Percentiles rank a stretch among this genome's conserved stretches.
These are phyloP conservation scores for Maudiozyma saulgeensis DNA, from an alignment of 805 yeast species.

Conservation along the genomic window DNA sequence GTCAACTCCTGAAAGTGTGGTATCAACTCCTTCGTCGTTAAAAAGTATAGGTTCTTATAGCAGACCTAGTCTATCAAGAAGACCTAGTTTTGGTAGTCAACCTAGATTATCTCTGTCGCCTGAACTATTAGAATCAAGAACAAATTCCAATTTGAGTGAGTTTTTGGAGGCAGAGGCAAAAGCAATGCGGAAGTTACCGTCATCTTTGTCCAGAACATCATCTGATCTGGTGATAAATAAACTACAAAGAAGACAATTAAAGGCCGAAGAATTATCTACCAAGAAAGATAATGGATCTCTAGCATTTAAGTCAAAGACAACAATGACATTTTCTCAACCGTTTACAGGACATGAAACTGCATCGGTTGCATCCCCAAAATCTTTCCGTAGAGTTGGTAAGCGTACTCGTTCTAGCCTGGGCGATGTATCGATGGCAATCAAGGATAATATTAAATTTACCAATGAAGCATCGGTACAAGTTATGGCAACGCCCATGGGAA, in stretches of 20 bases:
- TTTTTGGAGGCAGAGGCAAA: conserved; percentile 16
- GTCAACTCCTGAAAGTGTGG: background rate
- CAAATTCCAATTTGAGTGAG: conserved; percentile 21
- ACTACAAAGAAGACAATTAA: conserved; percentile 23
- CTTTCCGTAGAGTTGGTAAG: conserved; percentile 27
- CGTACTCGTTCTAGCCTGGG: conserved; percentile 1
- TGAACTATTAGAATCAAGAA: conserved; percentile 9
- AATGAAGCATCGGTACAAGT: conserved; percentile 10
- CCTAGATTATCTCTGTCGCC: conserved; percentile 1
- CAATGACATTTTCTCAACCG: background rate
- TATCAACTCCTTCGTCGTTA: background rate
- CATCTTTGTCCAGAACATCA: conserved; percentile 18
- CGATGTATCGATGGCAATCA: background rate
- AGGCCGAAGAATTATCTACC: conserved; percentile 16
- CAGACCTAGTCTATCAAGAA: conserved; percentile 1
- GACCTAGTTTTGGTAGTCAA: background rate
- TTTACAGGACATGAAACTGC: background rate
- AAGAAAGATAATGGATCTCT: background rate
- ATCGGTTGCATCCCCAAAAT: conserved; percentile 1
- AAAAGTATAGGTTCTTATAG: background rate
- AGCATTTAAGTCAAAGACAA: conserved; percentile 1
- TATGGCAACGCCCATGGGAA: conserved; percentile 23
- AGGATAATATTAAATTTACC: too few relatives aligned
- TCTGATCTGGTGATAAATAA: conserved; percentile 24
- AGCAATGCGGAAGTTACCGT: conserved; percentile 8